These are phyloP conservation scores for Trichoderma virens DNA, from an alignment of 495 filamentous ascomycete genomes.

Conservation along the genomic window DNA sequence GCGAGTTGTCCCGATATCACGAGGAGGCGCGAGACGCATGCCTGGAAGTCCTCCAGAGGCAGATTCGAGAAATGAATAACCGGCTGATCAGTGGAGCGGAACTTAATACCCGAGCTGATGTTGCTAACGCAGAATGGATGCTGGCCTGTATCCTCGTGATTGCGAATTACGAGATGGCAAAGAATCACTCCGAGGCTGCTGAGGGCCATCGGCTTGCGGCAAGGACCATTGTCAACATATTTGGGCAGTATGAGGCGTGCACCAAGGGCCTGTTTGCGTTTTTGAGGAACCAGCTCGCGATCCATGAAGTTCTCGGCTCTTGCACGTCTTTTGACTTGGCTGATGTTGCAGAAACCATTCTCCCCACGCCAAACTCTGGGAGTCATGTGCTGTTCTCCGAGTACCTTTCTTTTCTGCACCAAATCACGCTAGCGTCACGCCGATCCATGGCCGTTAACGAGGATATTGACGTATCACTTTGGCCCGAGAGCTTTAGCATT, in stretches of 20 bases:
- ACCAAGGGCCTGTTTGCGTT: slow-evolving; percentile 6
- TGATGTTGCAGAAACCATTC: background rate
- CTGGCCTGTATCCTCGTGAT: slow-evolving; percentile 3
- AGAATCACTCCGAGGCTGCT: background rate
- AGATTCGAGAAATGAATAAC: slow-evolving; percentile 3
- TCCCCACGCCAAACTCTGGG: background rate
- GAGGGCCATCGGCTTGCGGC: background rate
- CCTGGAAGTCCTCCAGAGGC: background rate
- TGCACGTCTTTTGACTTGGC: background rate
- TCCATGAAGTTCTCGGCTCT: background rate
- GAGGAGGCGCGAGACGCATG: background rate
- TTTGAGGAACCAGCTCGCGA: slow-evolving; percentile 1
- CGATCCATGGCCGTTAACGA: slow-evolving; percentile 1
- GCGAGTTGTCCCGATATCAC: background rate
- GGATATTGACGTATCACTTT: background rate
- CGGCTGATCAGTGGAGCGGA: slow-evolving; percentile 2
- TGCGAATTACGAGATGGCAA: slow-evolving; percentile 4
- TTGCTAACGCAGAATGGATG: slow-evolving; percentile 5
- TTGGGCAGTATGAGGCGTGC: background rate
- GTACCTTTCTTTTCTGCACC: background rate
- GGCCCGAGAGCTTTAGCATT: background rate
- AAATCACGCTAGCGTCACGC: background rate
- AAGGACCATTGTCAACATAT: background rate
- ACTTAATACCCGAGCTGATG: background rate
- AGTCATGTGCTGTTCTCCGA: background rate